These are phyloP conservation scores for Mucor saturninus DNA, from an alignment of 371 early-diverging fungal species.

Conservation along the genomic window DNA sequence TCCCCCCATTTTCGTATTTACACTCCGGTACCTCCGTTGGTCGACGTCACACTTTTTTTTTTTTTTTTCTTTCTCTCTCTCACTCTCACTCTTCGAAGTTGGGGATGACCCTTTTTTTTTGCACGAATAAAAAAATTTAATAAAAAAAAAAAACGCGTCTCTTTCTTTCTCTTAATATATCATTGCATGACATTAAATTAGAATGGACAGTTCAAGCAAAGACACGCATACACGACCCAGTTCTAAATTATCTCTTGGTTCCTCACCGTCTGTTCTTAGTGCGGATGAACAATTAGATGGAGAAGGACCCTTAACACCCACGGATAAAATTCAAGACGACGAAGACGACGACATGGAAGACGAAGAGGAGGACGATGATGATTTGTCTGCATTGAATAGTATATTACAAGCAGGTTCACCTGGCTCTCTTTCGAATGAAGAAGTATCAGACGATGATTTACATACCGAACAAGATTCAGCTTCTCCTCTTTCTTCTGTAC, in stretches of 20 bases:
- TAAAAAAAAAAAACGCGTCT: neutral
- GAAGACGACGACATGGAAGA: slow-evolving; percentile 31
- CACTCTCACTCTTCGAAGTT: neutral
- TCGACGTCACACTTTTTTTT: too few species aligned
- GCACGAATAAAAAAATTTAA: too few species aligned
- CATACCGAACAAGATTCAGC: slow-evolving; percentile 34
- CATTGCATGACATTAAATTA: neutral
- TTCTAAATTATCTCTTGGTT: slow-evolving; percentile 50
- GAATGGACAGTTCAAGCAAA: slow-evolving; percentile 1
- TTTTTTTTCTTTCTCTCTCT: too few species aligned
- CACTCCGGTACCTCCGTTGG: too few species aligned
- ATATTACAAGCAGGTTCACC: slow-evolving; percentile 36
- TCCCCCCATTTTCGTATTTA: too few species aligned
- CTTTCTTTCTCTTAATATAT: neutral
- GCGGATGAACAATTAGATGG: slow-evolving; percentile 36
- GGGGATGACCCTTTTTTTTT: too few species aligned
- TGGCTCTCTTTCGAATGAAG: slow-evolving; percentile 35
- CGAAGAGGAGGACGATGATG: slow-evolving; percentile 23
- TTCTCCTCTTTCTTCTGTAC: slow-evolving; percentile 46
- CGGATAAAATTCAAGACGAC: slow-evolving; percentile 35
- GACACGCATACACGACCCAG: slow-evolving; percentile 33
- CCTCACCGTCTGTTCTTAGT: slow-evolving; percentile 49
- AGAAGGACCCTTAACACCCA: slow-evolving; percentile 34
- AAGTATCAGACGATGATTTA: slow-evolving; percentile 16
- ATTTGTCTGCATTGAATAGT: slow-evolving; percentile 30